These are phyloP conservation scores for Zarea fungicola DNA, from an alignment of 2,329 filamentous ascomycete species.

Conservation along the genomic window DNA sequence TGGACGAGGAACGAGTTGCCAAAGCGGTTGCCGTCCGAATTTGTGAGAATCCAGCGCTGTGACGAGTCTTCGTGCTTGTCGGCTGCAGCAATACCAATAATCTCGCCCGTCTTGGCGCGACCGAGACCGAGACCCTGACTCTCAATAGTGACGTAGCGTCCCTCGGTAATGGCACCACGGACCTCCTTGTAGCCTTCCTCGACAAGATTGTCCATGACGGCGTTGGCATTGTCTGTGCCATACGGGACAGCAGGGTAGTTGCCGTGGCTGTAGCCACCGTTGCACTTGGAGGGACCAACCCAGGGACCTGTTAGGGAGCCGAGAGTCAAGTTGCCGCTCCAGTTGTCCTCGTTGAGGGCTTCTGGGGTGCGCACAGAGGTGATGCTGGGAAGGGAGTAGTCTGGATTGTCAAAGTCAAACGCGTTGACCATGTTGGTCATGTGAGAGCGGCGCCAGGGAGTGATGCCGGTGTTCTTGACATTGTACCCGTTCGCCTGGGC, in stretches of 20 bases:
- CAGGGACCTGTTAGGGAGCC: slow-evolving; percentile 14
- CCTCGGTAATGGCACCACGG: slow-evolving; percentile 48
- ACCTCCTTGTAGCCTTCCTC: slow-evolving; percentile 49
- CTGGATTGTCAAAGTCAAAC: slow-evolving; percentile 40
- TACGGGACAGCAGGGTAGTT: slow-evolving; percentile 36
- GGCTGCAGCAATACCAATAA: slow-evolving; percentile 11
- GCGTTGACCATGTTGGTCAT: slow-evolving; percentile 27
- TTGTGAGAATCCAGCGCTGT: slow-evolving; percentile 46
- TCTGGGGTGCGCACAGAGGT: slow-evolving; percentile 31
- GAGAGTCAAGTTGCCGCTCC: slow-evolving; percentile 25
- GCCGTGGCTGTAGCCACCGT: slow-evolving; percentile 26
- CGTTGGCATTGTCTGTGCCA: slow-evolving; percentile 25
- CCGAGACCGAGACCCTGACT: slow-evolving; percentile 34
- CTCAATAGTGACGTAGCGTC: slow-evolving; percentile 48
- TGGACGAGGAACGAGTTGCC: slow-evolving; percentile 19
- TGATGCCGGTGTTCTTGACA: slow-evolving; percentile 22
- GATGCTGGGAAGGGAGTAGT: slow-evolving; percentile 39
- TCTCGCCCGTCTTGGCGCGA: slow-evolving; percentile 23
- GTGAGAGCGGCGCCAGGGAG: slow-evolving; percentile 22
- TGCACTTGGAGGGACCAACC: slow-evolving; percentile 37
- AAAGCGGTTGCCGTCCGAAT: slow-evolving; percentile 21
- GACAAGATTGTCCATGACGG: slow-evolving; percentile 29
- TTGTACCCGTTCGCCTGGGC: slow-evolving; percentile 25
- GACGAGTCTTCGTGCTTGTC: slow-evolving; percentile 31
- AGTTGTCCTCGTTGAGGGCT: slow-evolving; percentile 27